These are phyloP conservation scores for Trichoderma semiorbis DNA, from an alignment of 2,329 filamentous ascomycete species.

Conservation along the genomic window DNA sequence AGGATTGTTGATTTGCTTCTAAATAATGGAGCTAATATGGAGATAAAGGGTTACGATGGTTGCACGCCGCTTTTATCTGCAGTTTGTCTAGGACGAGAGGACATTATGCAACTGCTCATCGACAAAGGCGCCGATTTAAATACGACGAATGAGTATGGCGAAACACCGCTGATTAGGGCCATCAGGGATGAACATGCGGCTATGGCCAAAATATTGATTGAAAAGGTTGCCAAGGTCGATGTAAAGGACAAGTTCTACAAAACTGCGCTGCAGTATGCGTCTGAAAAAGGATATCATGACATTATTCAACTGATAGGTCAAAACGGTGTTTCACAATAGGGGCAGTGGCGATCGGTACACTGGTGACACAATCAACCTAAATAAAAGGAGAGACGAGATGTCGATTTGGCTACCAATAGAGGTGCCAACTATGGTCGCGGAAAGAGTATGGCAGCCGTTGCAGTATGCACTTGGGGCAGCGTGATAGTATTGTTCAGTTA, in stretches of 20 bases:
- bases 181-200: background rate
- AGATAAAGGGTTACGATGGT: background rate
- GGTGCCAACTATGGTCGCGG: background rate
- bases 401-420: too few species aligned
- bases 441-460: background rate
- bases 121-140: background rate
- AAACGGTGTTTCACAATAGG: background rate
- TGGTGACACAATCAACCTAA: too few species aligned
- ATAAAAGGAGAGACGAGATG: too few species aligned
- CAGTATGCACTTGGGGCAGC: too few species aligned
- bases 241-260: background rate
- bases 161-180: background rate
- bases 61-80: background rate
- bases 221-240: background rate
- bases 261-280: background rate
- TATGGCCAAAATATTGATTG: background rate
- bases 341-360: too few species aligned
- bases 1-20: background rate
- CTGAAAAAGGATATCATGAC: background rate
- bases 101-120: background rate
- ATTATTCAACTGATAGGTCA: background rate
- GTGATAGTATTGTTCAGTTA: background rate
- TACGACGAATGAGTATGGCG: background rate
- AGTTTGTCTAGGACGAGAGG: background rate
- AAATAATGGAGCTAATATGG: background rate